Evolutionary conservation across 208 protist genomes (phyloP).

Genomic region (Leptomonas pyrrhocoris): DNA sequence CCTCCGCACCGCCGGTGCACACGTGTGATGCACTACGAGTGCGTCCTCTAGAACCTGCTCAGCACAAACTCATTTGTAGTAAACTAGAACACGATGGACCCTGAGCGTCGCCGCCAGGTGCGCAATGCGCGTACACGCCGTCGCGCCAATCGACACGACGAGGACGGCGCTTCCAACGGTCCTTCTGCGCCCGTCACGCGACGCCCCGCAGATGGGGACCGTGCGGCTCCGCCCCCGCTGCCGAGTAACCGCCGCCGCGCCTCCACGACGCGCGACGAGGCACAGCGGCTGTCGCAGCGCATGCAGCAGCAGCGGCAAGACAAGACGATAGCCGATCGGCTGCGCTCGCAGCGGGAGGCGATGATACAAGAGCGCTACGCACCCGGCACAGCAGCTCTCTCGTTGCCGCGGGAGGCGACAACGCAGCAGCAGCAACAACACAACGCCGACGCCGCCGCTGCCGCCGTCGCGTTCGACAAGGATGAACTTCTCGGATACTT

Average conservation of each 20-base stretch:
- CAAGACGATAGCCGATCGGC: slow-evolving; percentile 27
- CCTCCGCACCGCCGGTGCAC: too few relatives aligned
- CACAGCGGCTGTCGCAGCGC: slow-evolving; percentile 26
- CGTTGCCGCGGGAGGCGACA: slow-evolving; percentile 1
- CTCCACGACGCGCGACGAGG: slow-evolving; percentile 17
- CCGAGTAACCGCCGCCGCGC: slow-evolving; percentile 2
- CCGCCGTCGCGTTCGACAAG: slow-evolving; percentile 62
- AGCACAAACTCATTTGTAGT: too few relatives aligned
- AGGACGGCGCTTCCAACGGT: background rate
- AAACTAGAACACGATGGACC: slow-evolving; percentile 24
- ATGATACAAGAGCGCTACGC: slow-evolving; percentile 64
- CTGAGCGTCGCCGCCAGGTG: slow-evolving; percentile 33
- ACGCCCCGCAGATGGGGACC: background rate
- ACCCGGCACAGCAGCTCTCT: slow-evolving; percentile 21
- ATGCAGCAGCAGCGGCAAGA: slow-evolving; percentile 39
- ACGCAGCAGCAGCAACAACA: slow-evolving; percentile 15
- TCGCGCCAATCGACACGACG: slow-evolving; percentile 20
- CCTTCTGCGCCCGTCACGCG: background rate
- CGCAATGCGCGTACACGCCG: slow-evolving; percentile 39
- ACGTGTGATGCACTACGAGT: too few relatives aligned
- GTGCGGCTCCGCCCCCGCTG: background rate
- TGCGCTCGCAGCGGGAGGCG: slow-evolving; percentile 51
- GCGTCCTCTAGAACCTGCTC: too few relatives aligned
- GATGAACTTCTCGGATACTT: slow-evolving; percentile 63
- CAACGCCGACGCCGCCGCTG: slow-evolving; percentile 7